A percentile compares a stretch with the other conserved stretches of the same genome.
phyloP scores from a whole-genome alignment of 2,329 filamentous ascomycete genomes.

The Chaetomiaceae sp. region DNA sequence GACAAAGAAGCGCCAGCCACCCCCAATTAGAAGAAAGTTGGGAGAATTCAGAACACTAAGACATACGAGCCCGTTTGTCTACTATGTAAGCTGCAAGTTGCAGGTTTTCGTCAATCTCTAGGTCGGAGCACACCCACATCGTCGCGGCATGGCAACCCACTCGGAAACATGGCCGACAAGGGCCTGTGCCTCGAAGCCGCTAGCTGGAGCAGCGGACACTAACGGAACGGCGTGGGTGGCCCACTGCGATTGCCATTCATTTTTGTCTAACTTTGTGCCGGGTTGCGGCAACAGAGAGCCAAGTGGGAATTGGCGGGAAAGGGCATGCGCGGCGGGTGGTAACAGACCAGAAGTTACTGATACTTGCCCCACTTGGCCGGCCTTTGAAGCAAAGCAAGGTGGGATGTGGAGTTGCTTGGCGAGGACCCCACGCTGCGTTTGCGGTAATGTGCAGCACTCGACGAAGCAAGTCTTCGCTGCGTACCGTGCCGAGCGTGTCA shows the following conservation, averaged over 20 bases:
- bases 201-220: no score
- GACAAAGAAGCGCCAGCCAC: background rate
- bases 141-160: slow-evolving; percentile 6
- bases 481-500: no score
- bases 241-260: no score
- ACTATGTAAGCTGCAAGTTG: no score
- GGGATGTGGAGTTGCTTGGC: slow-evolving; percentile 13
- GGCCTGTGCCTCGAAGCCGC: no score
- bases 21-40: background rate
- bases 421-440: background rate
- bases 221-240: no score
- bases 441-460: background rate
- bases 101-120: background rate
- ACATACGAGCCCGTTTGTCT: no score
- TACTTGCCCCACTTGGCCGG: slow-evolving; percentile 12
- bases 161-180: background rate
- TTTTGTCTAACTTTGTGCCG: no score
- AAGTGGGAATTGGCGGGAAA: background rate
- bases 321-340: background rate
- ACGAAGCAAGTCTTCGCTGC: no score
- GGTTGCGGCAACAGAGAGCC: no score
- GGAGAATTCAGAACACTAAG: background rate
- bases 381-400: slow-evolving; percentile 3
- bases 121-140: background rate
- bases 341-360: slow-evolving; percentile 14